Evolutionary conservation across 1,139 yeast species (phyloP).

Genomic region (Yarrowia galli): DNA sequence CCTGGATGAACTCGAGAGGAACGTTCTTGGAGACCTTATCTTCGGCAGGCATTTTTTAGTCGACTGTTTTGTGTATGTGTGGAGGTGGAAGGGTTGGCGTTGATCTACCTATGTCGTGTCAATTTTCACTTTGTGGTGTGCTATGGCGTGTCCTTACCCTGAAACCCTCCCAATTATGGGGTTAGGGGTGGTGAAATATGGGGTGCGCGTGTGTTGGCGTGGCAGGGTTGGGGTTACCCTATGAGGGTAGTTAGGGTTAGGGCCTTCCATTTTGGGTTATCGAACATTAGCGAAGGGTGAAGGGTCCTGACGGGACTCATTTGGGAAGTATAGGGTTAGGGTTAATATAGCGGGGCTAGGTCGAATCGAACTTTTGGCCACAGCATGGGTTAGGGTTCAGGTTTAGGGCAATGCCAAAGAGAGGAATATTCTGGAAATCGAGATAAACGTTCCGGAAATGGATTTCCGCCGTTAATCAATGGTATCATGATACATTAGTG

Average conservation of each 20-base stretch:
- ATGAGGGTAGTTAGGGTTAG: background rate
- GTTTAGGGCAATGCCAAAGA: background rate
- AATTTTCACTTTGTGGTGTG: slow-evolving; percentile 25
- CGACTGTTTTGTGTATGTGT: slow-evolving; percentile 9
- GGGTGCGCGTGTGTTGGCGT: background rate
- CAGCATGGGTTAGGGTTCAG: too few species aligned
- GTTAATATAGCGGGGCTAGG: too few species aligned
- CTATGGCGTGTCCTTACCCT: slow-evolving; percentile 35
- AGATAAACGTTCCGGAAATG: background rate
- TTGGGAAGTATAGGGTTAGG: background rate
- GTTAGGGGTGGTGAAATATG: background rate
- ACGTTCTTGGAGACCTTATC: slow-evolving; percentile 49
- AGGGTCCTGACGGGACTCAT: background rate
- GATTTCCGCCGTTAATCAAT: background rate
- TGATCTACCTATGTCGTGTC: slow-evolving; percentile 31
- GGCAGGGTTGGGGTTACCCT: background rate
- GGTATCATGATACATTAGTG: background rate
- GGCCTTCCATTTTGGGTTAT: background rate
- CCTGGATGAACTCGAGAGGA: slow-evolving; percentile 89
- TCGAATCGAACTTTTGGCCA: too few species aligned
- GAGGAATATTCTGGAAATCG: background rate
- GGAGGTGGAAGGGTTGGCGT: background rate
- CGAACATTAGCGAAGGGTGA: background rate
- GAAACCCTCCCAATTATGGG: background rate
- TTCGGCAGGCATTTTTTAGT: slow-evolving; percentile 36